phyloP scores from a whole-genome alignment of 2,329 filamentous ascomycete genomes.

The Aspergillus awamori region DNA sequence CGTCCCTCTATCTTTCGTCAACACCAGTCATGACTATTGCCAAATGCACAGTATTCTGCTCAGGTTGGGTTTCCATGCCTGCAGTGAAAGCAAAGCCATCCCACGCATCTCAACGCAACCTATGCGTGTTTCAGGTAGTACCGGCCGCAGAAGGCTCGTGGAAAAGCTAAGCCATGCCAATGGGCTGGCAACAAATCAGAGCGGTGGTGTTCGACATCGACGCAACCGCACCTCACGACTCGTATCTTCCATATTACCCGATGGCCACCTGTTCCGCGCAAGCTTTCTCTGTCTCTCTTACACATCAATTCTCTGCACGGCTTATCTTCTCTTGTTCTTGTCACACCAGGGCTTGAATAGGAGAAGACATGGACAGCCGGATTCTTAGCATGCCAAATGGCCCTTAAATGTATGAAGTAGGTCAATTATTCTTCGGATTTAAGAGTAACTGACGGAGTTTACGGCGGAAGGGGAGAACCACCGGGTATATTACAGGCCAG shows the following conservation, averaged over 20 bases:
- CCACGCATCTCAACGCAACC: constrained; percentile 10
- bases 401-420: too few relatives aligned
- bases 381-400: too few relatives aligned
- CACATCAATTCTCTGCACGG: not conserved
- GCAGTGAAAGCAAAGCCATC: constrained; percentile 7
- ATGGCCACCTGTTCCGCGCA: constrained; percentile 10
- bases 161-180: constrained; percentile 24
- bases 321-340: not conserved
- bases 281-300: not conserved
- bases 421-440: not conserved
- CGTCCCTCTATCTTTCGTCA: not conserved
- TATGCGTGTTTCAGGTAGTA: constrained; percentile 10
- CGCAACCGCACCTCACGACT: constrained; percentile 23
- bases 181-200: constrained; percentile 29
- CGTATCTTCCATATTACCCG: constrained; percentile 15
- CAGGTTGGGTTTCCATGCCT: constrained; percentile 10
- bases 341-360: not conserved
- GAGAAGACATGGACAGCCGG: not conserved
- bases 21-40: not conserved
- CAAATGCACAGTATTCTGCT: not conserved
- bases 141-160: constrained; percentile 8
- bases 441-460: not conserved
- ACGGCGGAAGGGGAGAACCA: not conserved
- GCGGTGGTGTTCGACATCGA: constrained; percentile 11
- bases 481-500: not conserved